Evolutionary conservation across 495 filamentous ascomycete genomes (phyloP).

Genomic region (Aspergillus carlsbadensis): DNA sequence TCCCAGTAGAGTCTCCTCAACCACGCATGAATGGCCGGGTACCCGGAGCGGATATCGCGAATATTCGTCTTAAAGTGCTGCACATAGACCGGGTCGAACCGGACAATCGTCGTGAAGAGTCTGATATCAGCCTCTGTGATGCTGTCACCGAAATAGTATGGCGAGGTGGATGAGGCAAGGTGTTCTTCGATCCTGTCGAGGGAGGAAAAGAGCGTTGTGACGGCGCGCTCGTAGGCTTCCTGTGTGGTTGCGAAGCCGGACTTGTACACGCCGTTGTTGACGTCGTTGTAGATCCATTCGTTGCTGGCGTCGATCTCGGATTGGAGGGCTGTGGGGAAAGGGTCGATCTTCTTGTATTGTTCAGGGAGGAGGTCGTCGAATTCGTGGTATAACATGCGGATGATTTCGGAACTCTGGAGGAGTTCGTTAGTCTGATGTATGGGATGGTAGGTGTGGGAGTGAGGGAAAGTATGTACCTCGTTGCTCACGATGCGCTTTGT

Average conservation of each 20-base stretch:
- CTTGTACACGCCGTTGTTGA: slow-evolving; percentile 90
- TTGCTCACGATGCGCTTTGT: slow-evolving; percentile 56
- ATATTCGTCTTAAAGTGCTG: slow-evolving; percentile 96
- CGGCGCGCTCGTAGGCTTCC: slow-evolving; percentile 71
- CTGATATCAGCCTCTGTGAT: slow-evolving; percentile 83
- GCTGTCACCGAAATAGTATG: slow-evolving; percentile 65
- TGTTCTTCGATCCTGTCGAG: slow-evolving; percentile 71
- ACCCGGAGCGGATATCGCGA: slow-evolving; percentile 76
- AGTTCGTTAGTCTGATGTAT: neutral
- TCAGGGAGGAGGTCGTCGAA: slow-evolving; percentile 69
- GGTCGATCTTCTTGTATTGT: slow-evolving; percentile 57
- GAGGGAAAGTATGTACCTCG: slow-evolving; percentile 34
- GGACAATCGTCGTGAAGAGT: slow-evolving; percentile 77
- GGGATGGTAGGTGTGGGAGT: neutral
- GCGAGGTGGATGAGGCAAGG: slow-evolving; percentile 51
- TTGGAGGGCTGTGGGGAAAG: slow-evolving; percentile 60
- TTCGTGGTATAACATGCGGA: slow-evolving; percentile 69
- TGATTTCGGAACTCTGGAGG: slow-evolving; percentile 51
- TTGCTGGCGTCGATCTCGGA: slow-evolving; percentile 71
- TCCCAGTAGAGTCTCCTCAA: slow-evolving; percentile 69
- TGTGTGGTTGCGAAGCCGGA: slow-evolving; percentile 71
- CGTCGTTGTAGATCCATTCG: slow-evolving; percentile 77
- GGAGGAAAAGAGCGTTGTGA: slow-evolving; percentile 65
- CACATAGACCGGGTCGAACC: slow-evolving; percentile 87
- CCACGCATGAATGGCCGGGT: slow-evolving; percentile 68